A percentile compares a stretch with the other conserved stretches of the same genome.
phyloP scores from a whole-genome alignment of 2,329 filamentous ascomycete genomes.

The Pseudogymnoascus destructans region DNA sequence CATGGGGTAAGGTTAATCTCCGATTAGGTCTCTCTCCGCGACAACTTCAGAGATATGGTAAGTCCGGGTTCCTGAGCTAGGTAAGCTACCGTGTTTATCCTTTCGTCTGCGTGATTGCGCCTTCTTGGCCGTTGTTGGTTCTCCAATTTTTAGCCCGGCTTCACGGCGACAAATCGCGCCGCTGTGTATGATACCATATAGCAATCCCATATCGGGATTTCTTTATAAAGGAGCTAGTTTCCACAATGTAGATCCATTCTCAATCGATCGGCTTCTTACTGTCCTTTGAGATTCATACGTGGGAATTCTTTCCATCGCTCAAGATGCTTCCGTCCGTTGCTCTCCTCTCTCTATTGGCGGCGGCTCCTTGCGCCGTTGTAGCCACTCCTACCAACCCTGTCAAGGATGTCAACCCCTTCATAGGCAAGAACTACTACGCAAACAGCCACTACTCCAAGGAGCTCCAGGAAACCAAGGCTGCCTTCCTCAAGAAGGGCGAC shows the following conservation, averaged over 20 bases:
- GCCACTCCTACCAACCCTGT: slow-evolving; percentile 7
- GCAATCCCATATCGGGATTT: neutral
- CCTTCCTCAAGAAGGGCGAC: slow-evolving; percentile 29
- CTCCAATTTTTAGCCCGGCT: neutral
- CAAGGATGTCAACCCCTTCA: slow-evolving; percentile 32
- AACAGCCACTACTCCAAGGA: slow-evolving; percentile 33
- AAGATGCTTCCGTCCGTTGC: slow-evolving; percentile 5
- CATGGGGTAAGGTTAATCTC: slow-evolving; percentile 5
- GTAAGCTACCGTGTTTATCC: neutral
- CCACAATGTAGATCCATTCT: slow-evolving; percentile 6
- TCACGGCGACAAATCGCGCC: slow-evolving; percentile 5
- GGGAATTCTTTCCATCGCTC: neutral
- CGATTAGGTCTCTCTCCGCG: neutral
- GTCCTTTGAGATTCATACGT: slow-evolving; percentile 4
- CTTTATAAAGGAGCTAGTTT: neutral
- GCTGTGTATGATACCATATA: neutral
- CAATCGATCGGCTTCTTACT: neutral
- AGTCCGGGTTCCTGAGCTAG: neutral
- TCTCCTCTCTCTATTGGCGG: neutral
- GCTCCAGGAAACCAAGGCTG: slow-evolving; percentile 29
- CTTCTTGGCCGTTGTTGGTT: neutral
- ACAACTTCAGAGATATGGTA: neutral
- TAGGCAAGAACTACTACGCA: slow-evolving; percentile 34
- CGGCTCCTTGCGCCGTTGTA: neutral
- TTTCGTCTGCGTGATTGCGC: neutral